Evolutionary conservation across 495 filamentous ascomycete species (phyloP).

Genomic region (Penicillium waksmanii): DNA sequence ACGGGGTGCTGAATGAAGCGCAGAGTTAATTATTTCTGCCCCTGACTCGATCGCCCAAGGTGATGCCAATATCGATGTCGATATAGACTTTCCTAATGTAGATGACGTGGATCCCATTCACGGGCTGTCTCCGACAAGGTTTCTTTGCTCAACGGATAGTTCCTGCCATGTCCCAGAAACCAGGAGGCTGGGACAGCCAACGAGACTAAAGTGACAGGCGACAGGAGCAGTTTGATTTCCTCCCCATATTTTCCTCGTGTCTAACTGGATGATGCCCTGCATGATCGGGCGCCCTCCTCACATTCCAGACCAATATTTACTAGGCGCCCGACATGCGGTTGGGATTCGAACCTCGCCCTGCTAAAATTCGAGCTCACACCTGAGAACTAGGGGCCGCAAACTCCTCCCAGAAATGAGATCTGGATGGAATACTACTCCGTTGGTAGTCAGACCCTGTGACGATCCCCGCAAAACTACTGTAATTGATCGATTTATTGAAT

Average conservation of each 20-base stretch:
- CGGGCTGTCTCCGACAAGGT: slow-evolving; percentile 2
- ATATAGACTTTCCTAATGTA: slow-evolving; percentile 1
- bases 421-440: neutral
- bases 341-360: slow-evolving; percentile 14
- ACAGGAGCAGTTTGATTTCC: neutral
- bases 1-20: neutral
- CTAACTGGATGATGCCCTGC: slow-evolving; percentile 17
- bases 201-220: slow-evolving; percentile 19
- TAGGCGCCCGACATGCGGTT: slow-evolving; percentile 11
- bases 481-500: neutral
- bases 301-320: slow-evolving; percentile 21
- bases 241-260: slow-evolving; percentile 10
- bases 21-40: neutral
- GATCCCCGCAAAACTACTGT: neutral
- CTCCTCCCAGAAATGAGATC: neutral
- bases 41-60: neutral
- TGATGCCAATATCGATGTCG: neutral
- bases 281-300: slow-evolving; percentile 10
- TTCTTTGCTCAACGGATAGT: slow-evolving; percentile 1
- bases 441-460: neutral
- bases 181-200: slow-evolving; percentile 19
- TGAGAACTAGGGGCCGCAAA: neutral
- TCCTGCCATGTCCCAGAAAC: slow-evolving; percentile 15
- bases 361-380: slow-evolving; percentile 2
- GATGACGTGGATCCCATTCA: slow-evolving; percentile 6